Percentiles rank a stretch among this genome's conserved stretches.
These are phyloP conservation scores for Globisporangium recalcitrans DNA, from an alignment of 352 stramenopile species.

Conservation along the genomic window DNA sequence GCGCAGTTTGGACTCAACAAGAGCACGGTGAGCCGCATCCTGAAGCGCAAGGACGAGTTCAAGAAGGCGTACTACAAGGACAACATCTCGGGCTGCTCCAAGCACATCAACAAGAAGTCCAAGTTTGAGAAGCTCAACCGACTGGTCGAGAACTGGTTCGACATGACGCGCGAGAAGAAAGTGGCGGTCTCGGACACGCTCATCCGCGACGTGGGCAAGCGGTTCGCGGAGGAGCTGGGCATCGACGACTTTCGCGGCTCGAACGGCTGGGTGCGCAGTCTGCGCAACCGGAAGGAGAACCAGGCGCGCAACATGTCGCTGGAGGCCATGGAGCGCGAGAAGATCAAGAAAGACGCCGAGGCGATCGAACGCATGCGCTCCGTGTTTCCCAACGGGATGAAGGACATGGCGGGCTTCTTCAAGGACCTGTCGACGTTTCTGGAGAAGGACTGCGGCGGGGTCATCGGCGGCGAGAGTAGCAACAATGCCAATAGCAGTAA, in stretches of 20 bases:
- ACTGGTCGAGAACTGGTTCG: conserved; percentile 81
- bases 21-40: conserved; percentile 75
- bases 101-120: conserved; percentile 87
- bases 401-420: conserved; percentile 71
- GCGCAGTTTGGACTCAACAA: conserved; percentile 80
- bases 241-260: conserved; percentile 74
- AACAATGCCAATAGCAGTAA: background rate
- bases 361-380: conserved; percentile 67
- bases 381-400: conserved; percentile 65
- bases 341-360: conserved; percentile 65
- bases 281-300: conserved; percentile 75
- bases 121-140: conserved; percentile 83
- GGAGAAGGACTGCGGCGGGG: conserved; percentile 47
- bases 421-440: conserved; percentile 69
- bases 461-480: background rate
- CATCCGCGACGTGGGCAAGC: conserved; percentile 71
- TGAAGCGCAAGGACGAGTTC: conserved; percentile 86
- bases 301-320: conserved; percentile 45
- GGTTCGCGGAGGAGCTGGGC: conserved; percentile 64
- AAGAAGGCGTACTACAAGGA: conserved; percentile 86
- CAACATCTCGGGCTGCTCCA: conserved; percentile 76
- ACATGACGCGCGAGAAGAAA: conserved; percentile 73
- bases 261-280: conserved; percentile 74
- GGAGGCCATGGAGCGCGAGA: conserved; percentile 51
- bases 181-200: conserved; percentile 60